These are phyloP conservation scores for Monilinia vaccinii-corymbosi DNA, from an alignment of 2,329 filamentous ascomycete genomes.

Conservation along the genomic window DNA sequence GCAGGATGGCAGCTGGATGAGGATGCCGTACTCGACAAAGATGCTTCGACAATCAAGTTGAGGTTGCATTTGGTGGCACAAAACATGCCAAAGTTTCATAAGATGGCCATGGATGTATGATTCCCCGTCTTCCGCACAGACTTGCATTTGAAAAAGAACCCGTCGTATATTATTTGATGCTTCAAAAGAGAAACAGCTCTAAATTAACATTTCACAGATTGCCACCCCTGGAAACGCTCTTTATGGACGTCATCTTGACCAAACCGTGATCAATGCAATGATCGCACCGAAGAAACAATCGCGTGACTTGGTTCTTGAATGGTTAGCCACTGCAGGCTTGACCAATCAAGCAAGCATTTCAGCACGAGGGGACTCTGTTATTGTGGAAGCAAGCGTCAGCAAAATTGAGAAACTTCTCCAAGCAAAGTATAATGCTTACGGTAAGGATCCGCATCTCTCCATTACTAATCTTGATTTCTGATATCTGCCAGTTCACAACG, in stretches of 20 bases:
- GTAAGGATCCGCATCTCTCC: constrained; percentile 29
- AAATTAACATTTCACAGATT: constrained; percentile 20
- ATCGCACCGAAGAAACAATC: constrained; percentile 45
- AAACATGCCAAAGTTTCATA: constrained; percentile 26
- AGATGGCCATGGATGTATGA: constrained; percentile 25
- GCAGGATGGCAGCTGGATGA: constrained; percentile 22
- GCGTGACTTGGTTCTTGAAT: constrained; percentile 44
- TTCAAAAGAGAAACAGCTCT: background rate
- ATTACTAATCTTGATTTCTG: constrained; percentile 1
- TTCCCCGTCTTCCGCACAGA: background rate
- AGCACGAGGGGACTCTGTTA: constrained; percentile 46
- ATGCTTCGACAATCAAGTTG: constrained; percentile 19
- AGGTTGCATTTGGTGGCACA: constrained; percentile 25
- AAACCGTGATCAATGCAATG: constrained; percentile 42
- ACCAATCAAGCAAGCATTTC: constrained; percentile 35
- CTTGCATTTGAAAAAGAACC: background rate
- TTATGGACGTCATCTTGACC: constrained; percentile 45
- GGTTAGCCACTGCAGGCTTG: constrained; percentile 44
- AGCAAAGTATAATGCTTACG: constrained; percentile 42
- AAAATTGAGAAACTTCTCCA: constrained; percentile 44
- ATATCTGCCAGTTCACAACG: constrained; percentile 15
- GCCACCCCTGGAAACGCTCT: constrained; percentile 39
- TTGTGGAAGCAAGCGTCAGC: constrained; percentile 38
- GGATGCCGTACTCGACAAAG: constrained; percentile 20
- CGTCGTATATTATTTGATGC: background rate